Percentiles rank a stretch among this genome's conserved stretches.
Conservation (phyloP, 1,284 basidiomycete genomes). For the Albatrellus sp. region DNA sequence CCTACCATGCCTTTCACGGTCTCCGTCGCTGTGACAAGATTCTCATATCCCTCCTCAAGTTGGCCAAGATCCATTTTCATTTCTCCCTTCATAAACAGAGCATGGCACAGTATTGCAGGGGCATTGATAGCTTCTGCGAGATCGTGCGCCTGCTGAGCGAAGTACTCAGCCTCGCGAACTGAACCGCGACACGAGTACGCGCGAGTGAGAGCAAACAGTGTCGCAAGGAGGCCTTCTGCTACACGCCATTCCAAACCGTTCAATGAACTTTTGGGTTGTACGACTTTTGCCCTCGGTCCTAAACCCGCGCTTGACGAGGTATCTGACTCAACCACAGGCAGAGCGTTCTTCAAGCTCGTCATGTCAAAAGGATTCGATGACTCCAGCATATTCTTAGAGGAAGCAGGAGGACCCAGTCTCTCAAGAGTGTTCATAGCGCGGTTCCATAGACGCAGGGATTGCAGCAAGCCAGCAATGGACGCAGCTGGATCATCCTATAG, state of each 20-base stretch:
- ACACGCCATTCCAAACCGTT: conserved; percentile 66
- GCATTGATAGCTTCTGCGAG: conserved; percentile 58
- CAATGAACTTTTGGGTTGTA: conserved; percentile 21
- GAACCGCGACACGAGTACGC: conserved; percentile 65
- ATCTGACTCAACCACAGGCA: conserved; percentile 15
- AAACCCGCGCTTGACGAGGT: conserved; percentile 7
- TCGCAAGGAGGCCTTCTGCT: conserved; percentile 53
- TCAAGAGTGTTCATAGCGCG: conserved; percentile 63
- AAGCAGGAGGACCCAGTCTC: conserved; percentile 36
- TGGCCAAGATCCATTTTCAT: conserved; percentile 51
- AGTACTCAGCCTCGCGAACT: conserved; percentile 72
- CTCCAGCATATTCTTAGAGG: conserved; percentile 21
- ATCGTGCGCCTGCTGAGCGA: conserved; percentile 59
- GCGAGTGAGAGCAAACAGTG: conserved; percentile 50
- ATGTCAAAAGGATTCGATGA: conserved; percentile 49
- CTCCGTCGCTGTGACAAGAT: conserved; percentile 38
- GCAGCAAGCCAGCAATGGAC: conserved; percentile 50
- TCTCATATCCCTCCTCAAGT: conserved; percentile 39
- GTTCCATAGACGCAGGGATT: conserved; percentile 71
- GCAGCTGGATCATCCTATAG: conserved; percentile 52
- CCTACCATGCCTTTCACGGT: conserved; percentile 32
- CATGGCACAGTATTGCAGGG: conserved; percentile 50
- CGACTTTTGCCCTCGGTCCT: conserved; percentile 1
- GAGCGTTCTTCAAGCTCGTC: conserved; percentile 23
- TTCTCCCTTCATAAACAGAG: conserved; percentile 54